phyloP scores from a whole-genome alignment of 176 grass and related monocot genomes.

The Neostapfia colusana region DNA sequence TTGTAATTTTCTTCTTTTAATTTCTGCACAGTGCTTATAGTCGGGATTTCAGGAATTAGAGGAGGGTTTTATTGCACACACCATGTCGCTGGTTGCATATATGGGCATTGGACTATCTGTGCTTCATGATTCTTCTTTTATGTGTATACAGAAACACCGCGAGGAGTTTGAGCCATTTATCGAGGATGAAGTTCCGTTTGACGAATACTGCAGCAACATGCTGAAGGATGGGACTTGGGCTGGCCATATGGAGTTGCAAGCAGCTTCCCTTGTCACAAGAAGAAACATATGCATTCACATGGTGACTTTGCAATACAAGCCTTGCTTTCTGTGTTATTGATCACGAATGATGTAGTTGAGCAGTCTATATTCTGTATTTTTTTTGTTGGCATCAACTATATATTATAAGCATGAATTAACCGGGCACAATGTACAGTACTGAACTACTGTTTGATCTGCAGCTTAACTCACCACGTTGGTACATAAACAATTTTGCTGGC shows the following conservation, averaged over 20 bases:
- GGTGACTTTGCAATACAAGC: conserved; percentile 40
- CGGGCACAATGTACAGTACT: not conserved
- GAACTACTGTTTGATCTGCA: conserved; percentile 42
- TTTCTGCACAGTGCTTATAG: not conserved
- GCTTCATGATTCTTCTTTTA: conserved; percentile 14
- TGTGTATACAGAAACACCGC: conserved; percentile 52
- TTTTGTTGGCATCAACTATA: not conserved
- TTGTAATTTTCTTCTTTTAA: not conserved
- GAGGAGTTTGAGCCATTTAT: conserved; percentile 93
- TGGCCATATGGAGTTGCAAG: conserved; percentile 94
- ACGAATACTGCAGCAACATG: conserved; percentile 87
- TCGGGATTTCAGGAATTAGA: not conserved
- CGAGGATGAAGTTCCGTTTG: conserved; percentile 83
- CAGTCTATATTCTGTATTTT: not conserved
- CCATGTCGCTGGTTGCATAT: not conserved
- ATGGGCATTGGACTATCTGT: not conserved
- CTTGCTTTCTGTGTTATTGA: not conserved
- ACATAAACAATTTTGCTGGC: conserved; percentile 83
- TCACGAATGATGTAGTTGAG: not conserved
- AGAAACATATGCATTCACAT: conserved; percentile 94
- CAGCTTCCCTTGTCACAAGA: conserved; percentile 74
- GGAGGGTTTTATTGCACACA: not conserved
- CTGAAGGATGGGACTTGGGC: conserved; percentile 89
- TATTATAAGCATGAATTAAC: not conserved
- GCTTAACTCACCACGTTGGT: conserved; percentile 83